Evolutionary conservation across 345 rosid species (phyloP), one percentile per base, ranked within the genome.

Genomic region (Linum lewisii): DNA sequence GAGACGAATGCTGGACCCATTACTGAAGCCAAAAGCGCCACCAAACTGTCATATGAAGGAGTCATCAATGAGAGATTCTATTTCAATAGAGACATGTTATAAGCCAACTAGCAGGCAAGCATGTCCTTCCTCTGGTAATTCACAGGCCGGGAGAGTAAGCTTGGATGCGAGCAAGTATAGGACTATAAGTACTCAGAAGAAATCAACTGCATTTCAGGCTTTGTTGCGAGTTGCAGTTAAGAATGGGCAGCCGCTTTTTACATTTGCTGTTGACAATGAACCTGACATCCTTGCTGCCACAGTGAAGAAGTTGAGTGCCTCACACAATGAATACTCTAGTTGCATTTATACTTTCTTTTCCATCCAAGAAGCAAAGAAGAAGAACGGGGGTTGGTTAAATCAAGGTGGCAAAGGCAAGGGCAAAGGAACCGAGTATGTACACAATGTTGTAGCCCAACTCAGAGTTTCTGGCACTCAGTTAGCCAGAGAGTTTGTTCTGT

Each of bases 251-350:
- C 98, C 98, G 24, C 64, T 86, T 21, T 82, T 86, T 72, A 83
- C 96, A 14, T 88, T 92, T 44, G 95, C 95, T 1, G 90, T 92
- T 61, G 90, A 82, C 73, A 88, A 80, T 58, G 87, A 83, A 66
- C 71, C 64, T 51, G 75, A 82, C 47, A 72, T 92, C 61, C 84
- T 90, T 70, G 96, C 95, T 38, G 98, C 96, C 55, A 88, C 95
- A 3, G 36, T 81, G 67, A 71, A 67, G 69, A 75, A 64, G 47
- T 49, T 66, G 55, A 71, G 73, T 34, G 23, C 79, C 24, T 63
- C 76, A 3, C 70, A 70, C 42, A 79, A 79, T 74, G 89, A 81
- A 60, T 76, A 80, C 42, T 73, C 51, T 32, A 70, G 80, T 50
- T 79, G 83, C 80, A 75, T 81, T 57, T 93, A 84, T 61, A 86